Base-by-base conservation (phyloP, 441 rosid species). In the Adansonia gregorii region DNA sequence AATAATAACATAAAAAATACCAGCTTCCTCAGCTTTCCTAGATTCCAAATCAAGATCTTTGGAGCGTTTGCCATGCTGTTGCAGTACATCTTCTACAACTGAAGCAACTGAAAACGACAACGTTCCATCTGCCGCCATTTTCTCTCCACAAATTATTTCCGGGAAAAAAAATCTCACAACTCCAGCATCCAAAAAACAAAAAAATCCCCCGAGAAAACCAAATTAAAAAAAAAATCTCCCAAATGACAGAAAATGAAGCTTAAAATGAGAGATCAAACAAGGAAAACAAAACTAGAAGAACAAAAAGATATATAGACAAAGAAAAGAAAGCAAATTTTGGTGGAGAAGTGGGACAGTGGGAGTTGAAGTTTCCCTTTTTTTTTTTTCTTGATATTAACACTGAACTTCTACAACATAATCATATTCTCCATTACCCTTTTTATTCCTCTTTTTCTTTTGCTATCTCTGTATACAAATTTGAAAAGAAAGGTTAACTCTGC, bases 61-160 rank as follows among this genome's bases (percentile, higher is more conserved):
- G 27, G 69, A 79, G 49, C 85, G 85, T 58, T 54, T 77, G 9
- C 91, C 93, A 80, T 90, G 93, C 81, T 91, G 96, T 73, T 89
- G 92, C 74, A 91, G 82, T 2, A 89, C 92, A 81, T 91, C 90
- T 82, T 90, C 91, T 81, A 91, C 92, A 64, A 91, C 86, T n/a
- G 91, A 87, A 41, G 89, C 92, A 77, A 84, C 88, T n/a, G 92
- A 89, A 82, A 91, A 91, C 73, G 89, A 80, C 81, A 89, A 80
- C 68, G 78, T 71, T 83, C 74, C 83, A 66, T 73, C 92, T 49
- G 83, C 87, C 31, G 89, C 89, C 92, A 88, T 88, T 76, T 48
- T 15, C 77, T 75, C 20, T 61, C 76, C 76, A 58, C 70, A 59
- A 67, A 59, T 67, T 75, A 72, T 35, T 46, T 14, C 51, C 17